phyloP scores from a whole-genome alignment of 495 filamentous ascomycete species.

The Copromyces sp. region DNA sequence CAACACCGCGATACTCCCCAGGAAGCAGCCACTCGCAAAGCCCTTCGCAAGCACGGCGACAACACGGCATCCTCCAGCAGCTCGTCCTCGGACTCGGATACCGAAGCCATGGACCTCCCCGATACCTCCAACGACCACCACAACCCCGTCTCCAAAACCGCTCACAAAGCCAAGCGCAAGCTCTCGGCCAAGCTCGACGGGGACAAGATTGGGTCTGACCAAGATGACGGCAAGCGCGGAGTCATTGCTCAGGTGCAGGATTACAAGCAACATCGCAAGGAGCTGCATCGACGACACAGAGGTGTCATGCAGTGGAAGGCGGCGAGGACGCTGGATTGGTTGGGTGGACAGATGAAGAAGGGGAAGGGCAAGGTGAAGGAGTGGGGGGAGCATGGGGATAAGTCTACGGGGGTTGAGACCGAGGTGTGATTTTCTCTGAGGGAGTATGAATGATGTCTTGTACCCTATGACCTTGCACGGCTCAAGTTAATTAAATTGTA shows the following conservation, averaged over 20 bases:
- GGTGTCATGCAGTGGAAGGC: conserved; percentile 64
- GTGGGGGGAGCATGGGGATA: conserved; percentile 45
- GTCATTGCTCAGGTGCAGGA: conserved; percentile 33
- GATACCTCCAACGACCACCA: not conserved
- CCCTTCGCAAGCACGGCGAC: conserved; percentile 13
- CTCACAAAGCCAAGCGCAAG: not conserved
- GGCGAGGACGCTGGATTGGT: conserved; percentile 48
- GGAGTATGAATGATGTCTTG: no score
- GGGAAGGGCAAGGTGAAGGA: conserved; percentile 42
- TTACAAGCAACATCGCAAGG: conserved; percentile 47
- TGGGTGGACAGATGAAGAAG: conserved; percentile 46
- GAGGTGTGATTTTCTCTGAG: conserved; percentile 29
- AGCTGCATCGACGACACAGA: conserved; percentile 51
- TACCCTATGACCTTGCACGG: no score
- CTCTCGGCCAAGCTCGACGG: conserved; percentile 8
- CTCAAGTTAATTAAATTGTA: no score
- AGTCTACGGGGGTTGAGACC: conserved; percentile 52
- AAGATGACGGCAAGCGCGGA: conserved; percentile 33
- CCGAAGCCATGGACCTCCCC: not conserved
- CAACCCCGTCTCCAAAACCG: not conserved
- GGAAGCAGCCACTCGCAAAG: conserved; percentile 16
- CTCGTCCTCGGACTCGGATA: not conserved
- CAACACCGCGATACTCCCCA: not conserved
- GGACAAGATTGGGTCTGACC: not conserved
- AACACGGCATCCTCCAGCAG: not conserved